Evolutionary conservation across 2,329 filamentous ascomycete species (phyloP), one percentile per base, ranked within the genome.

Genomic region (Fusarium pseudograminearum): DNA sequence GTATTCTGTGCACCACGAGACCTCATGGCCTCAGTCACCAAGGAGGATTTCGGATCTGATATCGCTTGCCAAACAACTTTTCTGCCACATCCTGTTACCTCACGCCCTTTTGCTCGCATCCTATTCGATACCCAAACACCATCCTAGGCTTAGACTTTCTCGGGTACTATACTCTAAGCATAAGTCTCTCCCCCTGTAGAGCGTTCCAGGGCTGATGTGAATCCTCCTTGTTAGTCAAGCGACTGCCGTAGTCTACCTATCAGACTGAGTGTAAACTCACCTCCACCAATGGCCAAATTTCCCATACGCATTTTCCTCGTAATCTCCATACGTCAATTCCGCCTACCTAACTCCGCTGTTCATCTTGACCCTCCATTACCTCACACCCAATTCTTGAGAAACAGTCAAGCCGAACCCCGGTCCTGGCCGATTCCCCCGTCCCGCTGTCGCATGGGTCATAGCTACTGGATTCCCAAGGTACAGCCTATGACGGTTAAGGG

Each of bases 311-410:
- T 52, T 40, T 44, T 33, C 62, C 67, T 67, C 68, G 68, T 73
- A 63, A 71, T 64, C 71, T 65, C 53, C 53, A 60, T 64, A 70
- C 67, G 67, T 68, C 65, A 67, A 70, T 61, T 71, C 67, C 70
- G 72, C 71, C 73, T 76, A 70, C 65, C 65, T 47, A 65, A 55
- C 36, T 56, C 60, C 60, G 41, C 48, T 42, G 34, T 58, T 38
- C 14, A 55, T 15, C 24, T 33, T 48, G 36, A 63, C 69, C 61
- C 53, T 65, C 56, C 67, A 62, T 59, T 51, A 68, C 42, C 44
- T 56, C 53, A 56, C 33, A 38, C 44, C 53, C 57, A 45, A 50
- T 67, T 47, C 47, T 47, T 41, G 56, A 53, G 59, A 57, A 30
- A 54, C 57, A 63, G 30, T 51, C 42, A 38, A 69, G 55, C 45